Evolutionary conservation across 1,139 yeast species (phyloP).

Genomic region (Diutina catenulata): DNA sequence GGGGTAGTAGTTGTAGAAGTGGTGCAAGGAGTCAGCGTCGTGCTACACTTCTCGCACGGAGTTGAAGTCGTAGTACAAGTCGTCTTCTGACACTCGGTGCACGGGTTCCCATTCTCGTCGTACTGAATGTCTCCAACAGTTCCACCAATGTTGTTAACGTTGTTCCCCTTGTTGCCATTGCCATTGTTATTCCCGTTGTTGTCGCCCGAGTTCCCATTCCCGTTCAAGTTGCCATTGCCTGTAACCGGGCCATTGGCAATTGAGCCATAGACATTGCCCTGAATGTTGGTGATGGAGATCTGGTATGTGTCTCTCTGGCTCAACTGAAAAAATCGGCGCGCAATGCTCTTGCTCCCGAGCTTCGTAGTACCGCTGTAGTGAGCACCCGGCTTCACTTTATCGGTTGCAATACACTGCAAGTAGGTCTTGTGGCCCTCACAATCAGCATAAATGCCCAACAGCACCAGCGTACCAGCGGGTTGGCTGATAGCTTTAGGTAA

Average conservation of each 20-base stretch:
- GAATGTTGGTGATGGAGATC: neutral
- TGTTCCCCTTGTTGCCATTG: neutral
- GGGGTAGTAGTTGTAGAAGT: neutral
- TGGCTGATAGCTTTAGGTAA: neutral
- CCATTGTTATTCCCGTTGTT: neutral
- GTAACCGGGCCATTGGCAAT: neutral
- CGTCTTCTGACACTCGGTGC: neutral
- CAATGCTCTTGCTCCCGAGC: neutral
- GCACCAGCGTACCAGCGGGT: neutral
- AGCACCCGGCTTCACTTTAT: neutral
- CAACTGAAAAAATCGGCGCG: neutral
- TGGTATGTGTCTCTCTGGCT: neutral
- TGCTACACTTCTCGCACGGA: neutral
- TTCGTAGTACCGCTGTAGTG: neutral
- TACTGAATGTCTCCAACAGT: neutral
- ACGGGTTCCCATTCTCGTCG: conserved; percentile 2
- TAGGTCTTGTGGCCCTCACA: neutral
- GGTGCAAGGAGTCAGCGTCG: too few relatives aligned
- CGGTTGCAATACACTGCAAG: neutral
- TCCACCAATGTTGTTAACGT: neutral
- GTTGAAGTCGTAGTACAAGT: neutral
- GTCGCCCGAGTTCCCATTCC: neutral
- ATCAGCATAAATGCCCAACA: conserved; percentile 1
- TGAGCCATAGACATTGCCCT: neutral
- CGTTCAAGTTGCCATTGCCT: conserved; percentile 1